phyloP scores from a whole-genome alignment of 306 rosid genomes.

The Alnus glutinosa region DNA sequence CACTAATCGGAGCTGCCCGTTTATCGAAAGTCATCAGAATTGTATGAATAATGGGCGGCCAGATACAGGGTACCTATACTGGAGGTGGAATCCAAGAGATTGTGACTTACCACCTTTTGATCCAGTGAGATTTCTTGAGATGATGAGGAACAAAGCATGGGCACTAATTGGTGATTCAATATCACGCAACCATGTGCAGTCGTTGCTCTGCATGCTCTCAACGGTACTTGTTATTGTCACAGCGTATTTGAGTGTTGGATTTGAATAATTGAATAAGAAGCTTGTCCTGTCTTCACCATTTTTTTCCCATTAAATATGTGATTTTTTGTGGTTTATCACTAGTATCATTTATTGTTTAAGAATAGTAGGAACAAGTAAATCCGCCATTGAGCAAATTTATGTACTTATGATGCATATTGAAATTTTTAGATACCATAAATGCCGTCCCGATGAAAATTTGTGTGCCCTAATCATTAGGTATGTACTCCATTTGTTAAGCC shows the following conservation, averaged over 20 bases:
- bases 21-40: conserved; percentile 82
- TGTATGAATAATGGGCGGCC: conserved; percentile 91
- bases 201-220: conserved; percentile 82
- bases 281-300: neutral
- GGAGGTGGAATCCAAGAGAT: conserved; percentile 84
- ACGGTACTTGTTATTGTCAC: conserved; percentile 51
- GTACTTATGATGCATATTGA: neutral
- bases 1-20: conserved; percentile 69
- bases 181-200: conserved; percentile 92
- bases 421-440: neutral
- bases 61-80: conserved; percentile 62
- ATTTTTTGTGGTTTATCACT: conserved; percentile 8
- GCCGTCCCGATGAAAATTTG: neutral
- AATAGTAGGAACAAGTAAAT: conserved; percentile 11
- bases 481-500: neutral
- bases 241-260: conserved; percentile 4
- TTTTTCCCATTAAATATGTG: neutral
- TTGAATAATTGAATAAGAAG: neutral
- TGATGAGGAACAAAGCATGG: conserved; percentile 80
- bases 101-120: conserved; percentile 69
- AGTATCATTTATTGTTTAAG: neutral
- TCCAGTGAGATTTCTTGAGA: conserved; percentile 60
- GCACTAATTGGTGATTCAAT: conserved; percentile 94
- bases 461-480: neutral
- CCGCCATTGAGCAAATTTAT: neutral